Percentiles rank a stretch among this genome's conserved stretches.
Conservation (phyloP, 2,329 filamentous ascomycete genomes). For the Sodiomyces alkalinus region DNA sequence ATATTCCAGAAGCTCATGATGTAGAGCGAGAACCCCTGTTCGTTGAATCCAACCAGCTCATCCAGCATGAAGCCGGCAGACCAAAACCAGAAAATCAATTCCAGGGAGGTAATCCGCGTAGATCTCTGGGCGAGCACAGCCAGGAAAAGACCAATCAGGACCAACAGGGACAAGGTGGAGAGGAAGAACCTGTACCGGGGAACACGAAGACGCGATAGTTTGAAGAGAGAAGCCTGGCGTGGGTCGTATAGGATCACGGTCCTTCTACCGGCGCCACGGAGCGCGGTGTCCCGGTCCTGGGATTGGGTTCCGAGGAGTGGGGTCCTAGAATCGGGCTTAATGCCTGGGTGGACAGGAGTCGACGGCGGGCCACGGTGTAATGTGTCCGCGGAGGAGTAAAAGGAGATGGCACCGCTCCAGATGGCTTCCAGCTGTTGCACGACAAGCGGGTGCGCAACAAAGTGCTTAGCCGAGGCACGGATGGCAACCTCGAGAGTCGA, state of each 20-base stretch:
- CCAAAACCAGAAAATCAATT: conserved; percentile 95
- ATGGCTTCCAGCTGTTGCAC: conserved; percentile 94
- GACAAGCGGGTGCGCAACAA: conserved; percentile 79
- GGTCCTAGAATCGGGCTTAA: conserved; percentile 29
- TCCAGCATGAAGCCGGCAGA: conserved; percentile 94
- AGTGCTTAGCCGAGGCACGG: conserved; percentile 80
- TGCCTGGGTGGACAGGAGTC: conserved; percentile 9
- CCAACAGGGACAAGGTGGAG: conserved; percentile 73
- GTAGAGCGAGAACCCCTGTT: conserved; percentile 91
- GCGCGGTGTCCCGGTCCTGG: neutral
- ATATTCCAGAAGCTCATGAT: conserved; percentile 98
- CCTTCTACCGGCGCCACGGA: conserved; percentile 35
- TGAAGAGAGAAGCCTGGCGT: conserved; percentile 77
- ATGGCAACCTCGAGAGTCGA: conserved; percentile 91
- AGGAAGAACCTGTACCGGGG: conserved; percentile 84
- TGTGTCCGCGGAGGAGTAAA: conserved; percentile 76
- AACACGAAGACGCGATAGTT: conserved; percentile 77
- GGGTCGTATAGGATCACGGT: conserved; percentile 84
- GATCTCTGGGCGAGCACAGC: conserved; percentile 67
- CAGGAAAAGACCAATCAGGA: conserved; percentile 73
- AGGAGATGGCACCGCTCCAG: conserved; percentile 91
- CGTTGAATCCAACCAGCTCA: conserved; percentile 89
- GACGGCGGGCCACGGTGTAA: conserved; percentile 49
- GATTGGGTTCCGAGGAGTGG: conserved; percentile 30
- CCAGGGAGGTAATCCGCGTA: conserved; percentile 65